A percentile compares a stretch with the other conserved stretches of the same genome.
These are phyloP conservation scores for Eucalyptus victrix DNA, from an alignment of 345 rosid genomes.

Conservation along the genomic window DNA sequence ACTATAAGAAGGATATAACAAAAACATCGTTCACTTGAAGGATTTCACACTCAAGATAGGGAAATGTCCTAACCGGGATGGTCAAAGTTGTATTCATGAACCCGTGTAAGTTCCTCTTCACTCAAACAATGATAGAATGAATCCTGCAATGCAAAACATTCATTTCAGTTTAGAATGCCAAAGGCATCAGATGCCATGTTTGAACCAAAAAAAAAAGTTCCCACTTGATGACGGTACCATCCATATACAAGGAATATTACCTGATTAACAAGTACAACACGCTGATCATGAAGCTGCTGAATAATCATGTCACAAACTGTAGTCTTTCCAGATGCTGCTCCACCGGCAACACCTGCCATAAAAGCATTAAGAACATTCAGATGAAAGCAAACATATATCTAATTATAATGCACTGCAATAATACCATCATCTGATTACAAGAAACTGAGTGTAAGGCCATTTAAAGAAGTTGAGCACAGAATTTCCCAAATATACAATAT, in stretches of 20 bases:
- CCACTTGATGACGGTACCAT: not conserved
- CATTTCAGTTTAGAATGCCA: not conserved
- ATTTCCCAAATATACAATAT: not conserved
- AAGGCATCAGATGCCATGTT: not conserved
- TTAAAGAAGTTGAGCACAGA: not conserved
- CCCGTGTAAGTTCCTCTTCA: slow-evolving; percentile 75
- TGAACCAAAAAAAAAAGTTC: not conserved
- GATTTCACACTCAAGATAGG: not conserved
- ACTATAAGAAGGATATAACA: not conserved
- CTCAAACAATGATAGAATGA: slow-evolving; percentile 89
- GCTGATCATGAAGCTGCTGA: slow-evolving; percentile 99
- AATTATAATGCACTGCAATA: not conserved
- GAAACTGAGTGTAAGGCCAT: not conserved
- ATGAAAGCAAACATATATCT: not conserved
- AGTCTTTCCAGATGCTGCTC: slow-evolving; percentile 98
- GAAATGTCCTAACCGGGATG: slow-evolving; percentile 79
- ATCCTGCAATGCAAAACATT: slow-evolving; percentile 53
- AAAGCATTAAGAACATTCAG: not conserved
- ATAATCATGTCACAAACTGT: slow-evolving; percentile 99
- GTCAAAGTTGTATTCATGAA: slow-evolving; percentile 97
- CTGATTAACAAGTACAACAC: slow-evolving; percentile 95
- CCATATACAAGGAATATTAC: slow-evolving; percentile 13
- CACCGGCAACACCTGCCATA: slow-evolving; percentile 86
- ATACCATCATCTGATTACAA: not conserved
- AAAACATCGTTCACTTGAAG: not conserved